These are phyloP conservation scores for Talaromyces sp. DNA, from an alignment of 2,329 filamentous ascomycete genomes.

Conservation along the genomic window DNA sequence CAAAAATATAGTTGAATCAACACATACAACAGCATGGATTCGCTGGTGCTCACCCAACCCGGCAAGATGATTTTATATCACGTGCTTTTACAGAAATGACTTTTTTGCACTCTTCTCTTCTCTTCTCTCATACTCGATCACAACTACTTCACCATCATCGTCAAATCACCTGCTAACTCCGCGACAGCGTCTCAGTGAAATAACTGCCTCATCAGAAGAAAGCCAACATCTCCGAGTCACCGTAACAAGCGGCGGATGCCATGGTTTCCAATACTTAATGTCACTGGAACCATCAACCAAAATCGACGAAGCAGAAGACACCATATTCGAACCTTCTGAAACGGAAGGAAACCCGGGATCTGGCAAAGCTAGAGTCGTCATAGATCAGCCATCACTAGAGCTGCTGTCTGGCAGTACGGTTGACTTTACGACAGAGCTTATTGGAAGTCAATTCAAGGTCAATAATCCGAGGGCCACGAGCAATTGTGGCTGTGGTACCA, in stretches of 20 bases:
- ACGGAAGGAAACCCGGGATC: conserved; percentile 30
- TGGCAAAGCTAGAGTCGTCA: conserved; percentile 70
- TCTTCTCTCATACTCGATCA: neutral
- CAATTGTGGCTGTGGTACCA: conserved; percentile 95
- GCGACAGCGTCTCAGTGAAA: conserved; percentile 64
- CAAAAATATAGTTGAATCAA: neutral
- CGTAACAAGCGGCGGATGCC: conserved; percentile 90
- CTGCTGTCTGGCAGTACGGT: conserved; percentile 90
- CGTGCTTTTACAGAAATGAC: neutral
- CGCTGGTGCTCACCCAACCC: neutral
- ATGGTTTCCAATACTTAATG: conserved; percentile 98
- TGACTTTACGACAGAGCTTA: conserved; percentile 94
- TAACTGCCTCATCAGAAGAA: conserved; percentile 53
- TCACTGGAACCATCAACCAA: conserved; percentile 62
- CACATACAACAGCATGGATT: neutral
- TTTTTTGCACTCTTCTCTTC: conserved; percentile 3
- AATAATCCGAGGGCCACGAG: conserved; percentile 90
- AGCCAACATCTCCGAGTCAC: conserved; percentile 90
- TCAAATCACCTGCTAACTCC: conserved; percentile 2
- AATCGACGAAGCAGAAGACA: conserved; percentile 73
- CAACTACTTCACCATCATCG: conserved; percentile 6
- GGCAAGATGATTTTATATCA: neutral
- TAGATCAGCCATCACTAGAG: conserved; percentile 84
- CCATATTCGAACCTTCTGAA: conserved; percentile 69
- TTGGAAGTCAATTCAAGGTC: conserved; percentile 93